Percentiles rank a stretch among this genome's conserved stretches.
These are phyloP conservation scores for Tuctoria greenei DNA, from an alignment of 176 grass and related monocot species.

Conservation along the genomic window DNA sequence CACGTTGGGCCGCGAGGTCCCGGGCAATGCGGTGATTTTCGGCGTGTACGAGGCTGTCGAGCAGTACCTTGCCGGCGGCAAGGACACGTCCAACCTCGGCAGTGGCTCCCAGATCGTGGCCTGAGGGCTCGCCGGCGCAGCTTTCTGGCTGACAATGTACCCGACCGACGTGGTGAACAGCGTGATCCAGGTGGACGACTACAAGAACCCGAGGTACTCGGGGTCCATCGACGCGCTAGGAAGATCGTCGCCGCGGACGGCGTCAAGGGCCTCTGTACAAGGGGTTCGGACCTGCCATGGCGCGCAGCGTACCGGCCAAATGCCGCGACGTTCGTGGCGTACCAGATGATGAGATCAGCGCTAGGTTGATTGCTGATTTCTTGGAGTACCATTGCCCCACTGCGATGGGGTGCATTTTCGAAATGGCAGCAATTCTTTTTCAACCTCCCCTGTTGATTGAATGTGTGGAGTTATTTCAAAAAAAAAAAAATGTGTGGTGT, in stretches of 20 bases:
- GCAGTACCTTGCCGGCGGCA: slow-evolving; percentile 68
- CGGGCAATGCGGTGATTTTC: slow-evolving; percentile 86
- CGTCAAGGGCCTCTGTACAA: slow-evolving; percentile 68
- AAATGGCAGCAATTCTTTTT: no score
- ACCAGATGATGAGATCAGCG: slow-evolving; percentile 58
- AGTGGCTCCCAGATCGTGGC: slow-evolving; percentile 68
- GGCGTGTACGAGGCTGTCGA: slow-evolving; percentile 78
- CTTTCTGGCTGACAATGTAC: slow-evolving; percentile 66
- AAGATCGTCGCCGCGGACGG: slow-evolving; percentile 70
- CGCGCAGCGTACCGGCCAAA: slow-evolving; percentile 73
- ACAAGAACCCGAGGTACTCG: slow-evolving; percentile 74
- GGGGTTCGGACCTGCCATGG: slow-evolving; percentile 79
- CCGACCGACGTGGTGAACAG: slow-evolving; percentile 89
- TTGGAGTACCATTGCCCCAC: not conserved
- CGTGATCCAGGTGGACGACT: slow-evolving; percentile 90
- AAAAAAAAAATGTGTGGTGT: no score
- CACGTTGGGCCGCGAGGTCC: slow-evolving; percentile 76
- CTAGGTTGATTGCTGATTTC: slow-evolving; percentile 42
- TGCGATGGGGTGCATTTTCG: no score
- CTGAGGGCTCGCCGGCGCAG: slow-evolving; percentile 66
- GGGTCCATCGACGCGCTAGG: slow-evolving; percentile 56
- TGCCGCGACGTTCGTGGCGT: slow-evolving; percentile 69
- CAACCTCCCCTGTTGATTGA: no score
- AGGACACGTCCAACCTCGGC: slow-evolving; percentile 62
- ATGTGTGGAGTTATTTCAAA: no score